phyloP scores from a whole-genome alignment of 495 filamentous ascomycete genomes.

The Trichoderma virens region DNA sequence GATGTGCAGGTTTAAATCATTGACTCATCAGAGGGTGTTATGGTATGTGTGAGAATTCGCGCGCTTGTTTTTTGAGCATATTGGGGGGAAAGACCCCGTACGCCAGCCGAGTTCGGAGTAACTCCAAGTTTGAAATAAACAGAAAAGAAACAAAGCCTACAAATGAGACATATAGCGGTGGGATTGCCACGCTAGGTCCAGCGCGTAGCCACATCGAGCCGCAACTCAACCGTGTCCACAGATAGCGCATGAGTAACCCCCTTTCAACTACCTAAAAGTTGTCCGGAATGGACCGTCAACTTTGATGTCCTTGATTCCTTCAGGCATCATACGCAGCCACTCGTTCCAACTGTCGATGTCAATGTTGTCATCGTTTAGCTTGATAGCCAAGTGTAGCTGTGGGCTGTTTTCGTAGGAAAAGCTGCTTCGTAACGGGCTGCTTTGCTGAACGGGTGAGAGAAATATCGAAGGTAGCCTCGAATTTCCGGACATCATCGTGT shows the following conservation, averaged over 20 bases:
- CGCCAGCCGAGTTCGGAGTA: neutral
- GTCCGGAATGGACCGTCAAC: conserved; percentile 35
- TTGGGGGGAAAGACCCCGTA: neutral
- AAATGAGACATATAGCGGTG: neutral
- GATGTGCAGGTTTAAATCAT: neutral
- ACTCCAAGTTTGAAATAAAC: neutral
- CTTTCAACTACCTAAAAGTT: neutral
- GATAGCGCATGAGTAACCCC: too few species aligned
- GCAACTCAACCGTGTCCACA: neutral
- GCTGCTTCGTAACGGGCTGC: conserved; percentile 16
- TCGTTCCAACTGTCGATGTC: conserved; percentile 38
- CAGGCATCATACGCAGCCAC: conserved; percentile 43
- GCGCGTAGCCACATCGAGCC: neutral
- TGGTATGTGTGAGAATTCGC: neutral
- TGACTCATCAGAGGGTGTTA: conserved; percentile 1
- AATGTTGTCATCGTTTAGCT: conserved; percentile 31
- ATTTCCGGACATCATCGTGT: conserved; percentile 38
- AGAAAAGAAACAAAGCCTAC: neutral
- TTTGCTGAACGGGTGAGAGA: conserved; percentile 28
- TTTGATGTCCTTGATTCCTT: conserved; percentile 39
- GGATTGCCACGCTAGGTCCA: neutral
- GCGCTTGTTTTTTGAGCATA: conserved; percentile 1
- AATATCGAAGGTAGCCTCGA: conserved; percentile 39
- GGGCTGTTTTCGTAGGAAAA: conserved; percentile 23
- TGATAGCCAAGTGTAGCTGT: conserved; percentile 36